Conservation (phyloP, 2,329 filamentous ascomycete genomes). For the Thielaviopsis populi region DNA sequence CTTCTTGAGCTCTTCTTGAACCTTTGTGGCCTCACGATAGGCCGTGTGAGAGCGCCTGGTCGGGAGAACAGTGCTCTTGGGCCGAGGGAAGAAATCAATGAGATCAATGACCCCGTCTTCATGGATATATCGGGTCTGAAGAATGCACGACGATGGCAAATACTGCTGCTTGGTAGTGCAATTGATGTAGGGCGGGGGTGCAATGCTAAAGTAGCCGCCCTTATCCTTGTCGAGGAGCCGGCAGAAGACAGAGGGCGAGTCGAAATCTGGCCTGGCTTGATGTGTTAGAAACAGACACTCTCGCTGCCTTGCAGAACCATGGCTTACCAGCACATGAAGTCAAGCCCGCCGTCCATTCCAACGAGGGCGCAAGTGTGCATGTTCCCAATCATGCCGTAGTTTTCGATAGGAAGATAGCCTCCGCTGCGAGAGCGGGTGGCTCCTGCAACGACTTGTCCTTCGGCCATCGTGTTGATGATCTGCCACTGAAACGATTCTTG, state of each 20-base stretch:
- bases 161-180: conserved; percentile 67
- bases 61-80: conserved; percentile 41
- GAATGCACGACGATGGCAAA: conserved; percentile 56
- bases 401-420: conserved; percentile 50
- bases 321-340: conserved; percentile 60
- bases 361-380: conserved; percentile 67
- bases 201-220: conserved; percentile 57
- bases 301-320: neutral
- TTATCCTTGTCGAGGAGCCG: conserved; percentile 59
- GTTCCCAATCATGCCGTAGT: conserved; percentile 69
- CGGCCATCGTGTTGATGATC: neutral
- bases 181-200: conserved; percentile 34
- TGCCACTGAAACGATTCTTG: neutral
- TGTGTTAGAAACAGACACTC: neutral
- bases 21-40: conserved; percentile 37
- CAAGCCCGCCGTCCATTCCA: conserved; percentile 57
- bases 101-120: conserved; percentile 61
- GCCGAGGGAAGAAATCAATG: conserved; percentile 61
- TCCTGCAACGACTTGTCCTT: neutral
- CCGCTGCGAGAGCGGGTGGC: conserved; percentile 18
- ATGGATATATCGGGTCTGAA: conserved; percentile 63
- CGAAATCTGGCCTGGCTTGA: conserved; percentile 52
- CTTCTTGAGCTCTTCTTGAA: conserved; percentile 49
- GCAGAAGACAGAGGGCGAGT: conserved; percentile 62
- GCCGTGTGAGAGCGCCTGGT: conserved; percentile 35